These are phyloP conservation scores for Phytophthora citrophthora DNA, from an alignment of 352 stramenopile genomes.

Conservation along the genomic window DNA sequence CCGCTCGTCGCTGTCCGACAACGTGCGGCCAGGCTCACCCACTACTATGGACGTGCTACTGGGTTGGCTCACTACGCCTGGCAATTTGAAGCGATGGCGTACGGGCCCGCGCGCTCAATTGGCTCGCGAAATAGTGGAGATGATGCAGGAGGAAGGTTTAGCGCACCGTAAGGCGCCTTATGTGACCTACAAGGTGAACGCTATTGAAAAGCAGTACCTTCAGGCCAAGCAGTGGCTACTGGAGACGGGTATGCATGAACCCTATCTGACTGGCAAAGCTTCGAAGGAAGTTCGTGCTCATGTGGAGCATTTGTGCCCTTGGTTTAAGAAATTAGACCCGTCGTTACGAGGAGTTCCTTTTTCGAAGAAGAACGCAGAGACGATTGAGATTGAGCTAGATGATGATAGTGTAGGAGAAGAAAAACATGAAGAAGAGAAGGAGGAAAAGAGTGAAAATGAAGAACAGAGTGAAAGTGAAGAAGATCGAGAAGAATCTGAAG, in stretches of 20 bases:
- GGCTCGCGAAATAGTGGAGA: slow-evolving; percentile 34
- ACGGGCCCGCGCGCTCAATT: slow-evolving; percentile 17
- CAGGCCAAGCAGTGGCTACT: slow-evolving; percentile 43
- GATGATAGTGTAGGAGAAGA: slow-evolving; percentile 15
- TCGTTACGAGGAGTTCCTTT: slow-evolving; percentile 33
- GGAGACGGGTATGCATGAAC: slow-evolving; percentile 46
- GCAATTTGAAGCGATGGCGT: slow-evolving; percentile 49
- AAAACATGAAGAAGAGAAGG: slow-evolving; percentile 1
- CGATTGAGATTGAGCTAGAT: slow-evolving; percentile 37
- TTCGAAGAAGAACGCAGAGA: slow-evolving; percentile 23
- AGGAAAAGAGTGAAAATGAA: slow-evolving; percentile 11
- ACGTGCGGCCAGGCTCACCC: slow-evolving; percentile 13
- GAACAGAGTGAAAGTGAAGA: slow-evolving; percentile 4
- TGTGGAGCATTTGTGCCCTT: slow-evolving; percentile 34
- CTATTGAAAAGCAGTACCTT: slow-evolving; percentile 52
- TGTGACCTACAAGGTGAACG: slow-evolving; percentile 41
- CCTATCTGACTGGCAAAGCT: slow-evolving; percentile 26
- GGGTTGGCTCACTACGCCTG: slow-evolving; percentile 36
- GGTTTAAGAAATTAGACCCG: slow-evolving; percentile 37
- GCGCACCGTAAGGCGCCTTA: slow-evolving; percentile 32
- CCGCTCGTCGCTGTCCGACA: slow-evolving; percentile 26
- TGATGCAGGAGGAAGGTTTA: slow-evolving; percentile 28
- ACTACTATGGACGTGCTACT: slow-evolving; percentile 45
- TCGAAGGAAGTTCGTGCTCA: slow-evolving; percentile 37
- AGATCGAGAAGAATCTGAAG: neutral